Evolutionary conservation across 225 moss, liverwort and hornwort species (phyloP), one percentile per base, ranked within the genome.

Genomic region (Thuidium tamariscinum): DNA sequence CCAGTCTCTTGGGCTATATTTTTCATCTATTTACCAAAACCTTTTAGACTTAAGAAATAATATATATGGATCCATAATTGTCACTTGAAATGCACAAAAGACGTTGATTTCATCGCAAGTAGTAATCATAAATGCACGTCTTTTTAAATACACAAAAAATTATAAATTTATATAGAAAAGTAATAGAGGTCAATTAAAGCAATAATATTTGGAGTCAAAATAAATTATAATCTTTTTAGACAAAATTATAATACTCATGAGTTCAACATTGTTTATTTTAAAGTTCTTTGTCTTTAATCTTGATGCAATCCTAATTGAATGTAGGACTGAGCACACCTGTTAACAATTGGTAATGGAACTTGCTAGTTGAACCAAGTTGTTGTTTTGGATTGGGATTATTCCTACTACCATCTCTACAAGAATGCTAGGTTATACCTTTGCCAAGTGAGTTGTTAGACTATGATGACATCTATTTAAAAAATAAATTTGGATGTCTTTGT

Each of bases 341-440:
- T 91, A 96, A 52, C 95, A 95, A 73, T 60, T 97, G 77, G 51
- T 96, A 44, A 83, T 88, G 21, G 94, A 97, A 25, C 74, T 95
- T 63, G 93, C 93, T 39, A 90, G 81, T 22, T 83, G 92, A 75
- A 94, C 93, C 10, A 95, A 89, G 17, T 69, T 95, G 71, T 48
- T 96, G n/a, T 91, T 94, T 87, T 95, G 97, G 95, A 78, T 95
- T 52, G 95, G 94, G 8, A 90, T 95, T 74, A 90, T 91, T 76
- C 88, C 93, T 79, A 94, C 91, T 13, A 90, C 92, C 37, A 67
- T 96, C 78, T 90, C 93, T 27, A 48, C 69, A 9, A 85, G 94
- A 86, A 90, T 95, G 51, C 81, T 96, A 48, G 91, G 93, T 60
- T 95, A 95, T 83, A 89, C 95, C 48, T 77, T 93, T 85, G 87